Base-by-base conservation (phyloP, 345 rosid genomes). In the Trapa incisa region DNA sequence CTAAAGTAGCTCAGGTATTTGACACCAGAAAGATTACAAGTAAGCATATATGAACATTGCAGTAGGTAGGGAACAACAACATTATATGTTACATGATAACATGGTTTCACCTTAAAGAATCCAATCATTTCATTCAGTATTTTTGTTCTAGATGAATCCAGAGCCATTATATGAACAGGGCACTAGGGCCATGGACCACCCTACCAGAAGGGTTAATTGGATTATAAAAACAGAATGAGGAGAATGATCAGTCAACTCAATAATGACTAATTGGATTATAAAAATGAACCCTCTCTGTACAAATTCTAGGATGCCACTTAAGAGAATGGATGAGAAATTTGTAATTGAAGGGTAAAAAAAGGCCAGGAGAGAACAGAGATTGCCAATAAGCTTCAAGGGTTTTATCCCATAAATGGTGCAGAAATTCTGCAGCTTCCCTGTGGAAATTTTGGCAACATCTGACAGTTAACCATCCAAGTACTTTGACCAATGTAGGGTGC, bases 321-420 rank as follows among this genome's bases (percentile, higher is more conserved):
- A 2, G 11, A 45, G 48, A 11, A 45, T 7, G 11, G 13, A 7
- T 13, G 13, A 45, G 12, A 45, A 6, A 4, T 7, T 45, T 11
- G 48, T 0, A 11, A 41, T 4, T 7, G 11, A 0, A 45, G 48
- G 11, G 29, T 22, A 22, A 22, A 11, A 45, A 45, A 45, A 13
- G 48, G 48, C 12, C 43, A 45, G 13, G 13, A 45, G 48, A 16
- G 56, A 15, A 1, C 22, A 7, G 35, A 15, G 35, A 33, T 9
- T 35, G 63, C 35, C 63, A 58, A 58, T 32, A 1, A 13, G 2
- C 38, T 58, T 15, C 17, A 15, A 61, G 61, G 45, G 11, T 72
- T 66, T 22, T 13, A 22, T 38, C 52, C 69, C 78, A 9, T 0
- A 62, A 71, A 65, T 72, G 75, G 65, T 69, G 80, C 80, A 71